These are phyloP conservation scores for Saksenaea oblongispora DNA, from an alignment of 371 early-diverging fungal species.

Conservation along the genomic window DNA sequence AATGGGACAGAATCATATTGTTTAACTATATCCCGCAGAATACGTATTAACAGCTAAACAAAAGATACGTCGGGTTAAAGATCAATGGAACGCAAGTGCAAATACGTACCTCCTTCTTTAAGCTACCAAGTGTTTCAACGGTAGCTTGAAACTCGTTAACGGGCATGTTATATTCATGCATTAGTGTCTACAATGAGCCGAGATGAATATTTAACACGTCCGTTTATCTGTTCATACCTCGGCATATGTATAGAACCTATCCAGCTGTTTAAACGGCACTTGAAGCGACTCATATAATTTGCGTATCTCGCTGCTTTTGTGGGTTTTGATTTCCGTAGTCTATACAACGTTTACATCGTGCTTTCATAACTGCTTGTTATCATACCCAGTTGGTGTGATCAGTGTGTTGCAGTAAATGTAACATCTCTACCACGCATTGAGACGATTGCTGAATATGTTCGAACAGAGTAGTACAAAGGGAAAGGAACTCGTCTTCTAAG, in stretches of 20 bases:
- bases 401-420: neutral
- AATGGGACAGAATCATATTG: neutral
- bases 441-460: neutral
- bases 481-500: constrained; percentile 14
- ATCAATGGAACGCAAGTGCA: too few species aligned
- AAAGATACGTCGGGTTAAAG: neutral
- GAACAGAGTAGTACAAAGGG: constrained; percentile 2
- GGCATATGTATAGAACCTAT: neutral
- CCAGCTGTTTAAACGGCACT: neutral
- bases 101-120: constrained; percentile 1
- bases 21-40: constrained; percentile 6
- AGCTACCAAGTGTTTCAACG: neutral
- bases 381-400: neutral
- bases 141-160: neutral
- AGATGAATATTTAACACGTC: neutral
- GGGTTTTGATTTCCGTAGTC: neutral
- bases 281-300: neutral
- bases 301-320: neutral
- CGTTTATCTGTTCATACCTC: neutral
- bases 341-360: neutral
- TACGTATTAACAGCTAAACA: neutral
- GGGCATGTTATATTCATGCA: neutral
- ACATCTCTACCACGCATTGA: neutral
- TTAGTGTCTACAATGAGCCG: neutral
- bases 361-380: neutral